Evolutionary conservation across 2,329 filamentous ascomycete species (phyloP), one percentile per base, ranked within the genome.

Genomic region (Fusarium luffae): DNA sequence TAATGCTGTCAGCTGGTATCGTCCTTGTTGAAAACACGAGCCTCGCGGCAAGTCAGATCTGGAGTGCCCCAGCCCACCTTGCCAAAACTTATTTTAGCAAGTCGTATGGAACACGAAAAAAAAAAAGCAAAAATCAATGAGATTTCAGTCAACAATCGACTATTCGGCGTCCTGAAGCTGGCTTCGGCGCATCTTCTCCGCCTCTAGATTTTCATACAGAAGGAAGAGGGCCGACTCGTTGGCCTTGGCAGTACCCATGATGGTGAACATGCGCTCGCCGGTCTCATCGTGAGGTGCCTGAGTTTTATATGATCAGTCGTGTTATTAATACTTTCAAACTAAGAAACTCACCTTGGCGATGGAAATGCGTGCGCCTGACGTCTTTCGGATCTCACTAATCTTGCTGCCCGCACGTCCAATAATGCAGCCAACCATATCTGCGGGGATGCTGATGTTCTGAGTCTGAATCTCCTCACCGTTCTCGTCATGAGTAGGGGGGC

Each of bases 381-480:
- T 94, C 86, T 97, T 97, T 81, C 96, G 92, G 76, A 99, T 99
- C 84, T 99, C 96, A 80, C 93, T 98, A 79, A 99, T 99, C 88
- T 99, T 99, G 85, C 89, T 94, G 71, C 96, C 96, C 57, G 88
- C 93, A 71, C 94, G 92, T 72, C 96, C 96, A 79, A 99, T 99
- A 83, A 99, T 99, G 84, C 96, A 99, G 74, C 96, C 96, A 80
- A 99, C 96, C 96, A 99, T 99, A 84, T 99, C 96, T 49, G 96
- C 94, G 27, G 96, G 96, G 77, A 99, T 99, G 85, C 94, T 98
- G 83, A 99, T 99, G 84, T 99, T 99, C 79, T 99, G 96, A 2
- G 96, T 99, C 82, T 98, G 95, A 66, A 98, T 92, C 81, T 98
- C 95, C 79, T 98, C 96, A 68, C 96, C 96, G 71, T 98, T 97